These are phyloP conservation scores for Vicia sativa DNA, from an alignment of 306 rosid species.

Conservation along the genomic window DNA sequence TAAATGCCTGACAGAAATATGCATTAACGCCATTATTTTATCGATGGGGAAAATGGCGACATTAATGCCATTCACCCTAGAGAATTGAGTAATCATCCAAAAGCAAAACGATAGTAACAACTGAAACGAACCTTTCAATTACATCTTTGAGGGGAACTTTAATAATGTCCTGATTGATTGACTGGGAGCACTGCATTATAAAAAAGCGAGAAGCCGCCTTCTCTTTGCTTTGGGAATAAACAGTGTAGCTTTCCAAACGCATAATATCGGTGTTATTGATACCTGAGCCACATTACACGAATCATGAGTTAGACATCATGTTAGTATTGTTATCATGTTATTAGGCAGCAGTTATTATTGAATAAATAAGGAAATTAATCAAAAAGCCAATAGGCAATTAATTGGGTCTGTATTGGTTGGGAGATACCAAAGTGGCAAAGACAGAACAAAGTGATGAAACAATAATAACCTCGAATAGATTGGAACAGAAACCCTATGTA, in stretches of 20 bases:
- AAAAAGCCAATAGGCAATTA: neutral
- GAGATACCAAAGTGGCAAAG: neutral
- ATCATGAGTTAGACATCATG: conserved; percentile 20
- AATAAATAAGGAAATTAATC: neutral
- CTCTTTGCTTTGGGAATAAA: conserved; percentile 68
- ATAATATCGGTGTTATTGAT: conserved; percentile 51
- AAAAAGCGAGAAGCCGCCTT: conserved; percentile 65
- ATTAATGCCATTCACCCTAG: conserved; percentile 31
- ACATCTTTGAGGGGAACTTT: conserved; percentile 60
- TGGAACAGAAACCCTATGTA: conserved; percentile 20
- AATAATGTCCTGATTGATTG: conserved; percentile 39
- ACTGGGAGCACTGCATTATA: conserved; percentile 60
- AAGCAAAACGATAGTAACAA: neutral
- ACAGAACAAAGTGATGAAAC: conserved; percentile 19
- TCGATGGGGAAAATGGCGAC: conserved; percentile 8
- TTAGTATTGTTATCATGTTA: neutral
- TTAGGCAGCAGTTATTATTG: neutral
- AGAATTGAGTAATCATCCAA: conserved; percentile 20
- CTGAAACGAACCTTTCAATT: conserved; percentile 56
- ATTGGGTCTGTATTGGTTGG: neutral
- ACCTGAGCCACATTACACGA: conserved; percentile 52
- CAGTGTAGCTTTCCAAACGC: conserved; percentile 61
- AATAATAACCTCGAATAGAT: conserved; percentile 16
- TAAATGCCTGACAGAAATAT: conserved; percentile 17
- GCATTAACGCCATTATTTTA: conserved; percentile 16